Conservation (phyloP, 1,284 basidiomycete species). For the Bjerkandera adusta region DNA sequence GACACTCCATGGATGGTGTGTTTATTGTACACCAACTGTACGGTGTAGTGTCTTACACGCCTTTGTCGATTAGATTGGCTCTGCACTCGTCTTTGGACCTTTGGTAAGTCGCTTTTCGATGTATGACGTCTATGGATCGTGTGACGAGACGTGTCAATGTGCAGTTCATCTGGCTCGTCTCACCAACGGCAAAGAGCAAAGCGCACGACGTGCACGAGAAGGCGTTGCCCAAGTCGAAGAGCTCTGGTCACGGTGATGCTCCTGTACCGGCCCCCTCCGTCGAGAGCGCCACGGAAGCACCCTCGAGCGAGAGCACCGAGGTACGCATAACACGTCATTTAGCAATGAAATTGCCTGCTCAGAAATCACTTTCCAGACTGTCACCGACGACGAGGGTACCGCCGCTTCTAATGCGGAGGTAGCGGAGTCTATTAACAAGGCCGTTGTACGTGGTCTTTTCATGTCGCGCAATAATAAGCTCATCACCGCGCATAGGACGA, state of each 20-base stretch:
- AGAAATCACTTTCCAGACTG: not conserved
- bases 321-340: too few species aligned
- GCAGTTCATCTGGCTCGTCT: conserved; percentile 7
- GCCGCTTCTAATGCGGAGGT: conserved; percentile 2
- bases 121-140: not conserved
- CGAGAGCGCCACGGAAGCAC: too few species aligned
- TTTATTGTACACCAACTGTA: not conserved
- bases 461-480: not conserved
- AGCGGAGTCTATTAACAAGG: conserved; percentile 9
- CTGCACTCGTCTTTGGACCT: conserved; percentile 10
- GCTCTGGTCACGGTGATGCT: conserved; percentile 3
- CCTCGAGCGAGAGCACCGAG: too few species aligned
- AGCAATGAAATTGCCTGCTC: too few species aligned
- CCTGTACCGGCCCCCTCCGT: conserved; percentile 10
- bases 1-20: conserved; percentile 10
- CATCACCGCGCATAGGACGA: not conserved
- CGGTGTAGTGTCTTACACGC: not conserved
- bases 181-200: conserved; percentile 1
- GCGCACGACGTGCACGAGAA: conserved; percentile 8
- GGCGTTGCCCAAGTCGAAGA: conserved; percentile 3
- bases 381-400: conserved; percentile 10
- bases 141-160: not conserved
- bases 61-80: conserved; percentile 7
- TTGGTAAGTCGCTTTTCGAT: conserved; percentile 1
- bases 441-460: conserved; percentile 1